A percentile compares a stretch with the other conserved stretches of the same genome.
Conservation (phyloP, 768 basidiomycete species). For the Amyloporia xantha region DNA sequence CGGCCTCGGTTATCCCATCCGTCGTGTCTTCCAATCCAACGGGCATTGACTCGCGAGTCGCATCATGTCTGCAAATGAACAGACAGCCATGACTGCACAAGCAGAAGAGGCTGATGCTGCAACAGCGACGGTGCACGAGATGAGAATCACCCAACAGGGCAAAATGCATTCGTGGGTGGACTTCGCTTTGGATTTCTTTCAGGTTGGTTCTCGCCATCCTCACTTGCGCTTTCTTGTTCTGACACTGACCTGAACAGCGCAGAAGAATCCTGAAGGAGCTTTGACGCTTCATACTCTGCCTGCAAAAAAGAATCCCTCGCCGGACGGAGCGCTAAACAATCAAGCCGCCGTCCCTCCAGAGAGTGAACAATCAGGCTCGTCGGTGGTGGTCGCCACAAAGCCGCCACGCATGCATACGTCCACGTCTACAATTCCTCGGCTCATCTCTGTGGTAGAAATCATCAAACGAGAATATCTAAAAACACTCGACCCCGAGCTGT, state of each 20-base stretch:
- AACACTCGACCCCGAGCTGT: slow-evolving; percentile 35
- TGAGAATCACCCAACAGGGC: slow-evolving; percentile 32
- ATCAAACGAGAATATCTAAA: slow-evolving; percentile 77
- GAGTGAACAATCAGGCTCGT: slow-evolving; percentile 5
- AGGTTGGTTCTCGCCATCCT: slow-evolving; percentile 17
- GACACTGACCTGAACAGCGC: neutral
- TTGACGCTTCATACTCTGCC: slow-evolving; percentile 59
- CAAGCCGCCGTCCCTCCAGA: neutral
- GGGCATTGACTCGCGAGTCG: too few relatives aligned
- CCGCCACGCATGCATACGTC: slow-evolving; percentile 28
- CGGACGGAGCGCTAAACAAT: too few relatives aligned
- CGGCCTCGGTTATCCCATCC: too few relatives aligned
- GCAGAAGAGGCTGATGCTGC: slow-evolving; percentile 1
- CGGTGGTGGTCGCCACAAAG: slow-evolving; percentile 8
- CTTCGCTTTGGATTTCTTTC: slow-evolving; percentile 31
- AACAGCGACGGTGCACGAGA: slow-evolving; percentile 19
- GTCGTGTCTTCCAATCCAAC: too few relatives aligned
- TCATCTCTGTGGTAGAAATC: slow-evolving; percentile 77
- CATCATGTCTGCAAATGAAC: neutral
- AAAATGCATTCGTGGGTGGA: slow-evolving; percentile 30
- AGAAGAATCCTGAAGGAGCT: slow-evolving; percentile 44
- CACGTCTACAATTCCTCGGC: slow-evolving; percentile 43
- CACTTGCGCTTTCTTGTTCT: neutral
- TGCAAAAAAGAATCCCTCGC: slow-evolving; percentile 7
- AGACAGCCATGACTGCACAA: neutral